phyloP scores from a whole-genome alignment of 805 yeast genomes.

The Candida michaelii region DNA sequence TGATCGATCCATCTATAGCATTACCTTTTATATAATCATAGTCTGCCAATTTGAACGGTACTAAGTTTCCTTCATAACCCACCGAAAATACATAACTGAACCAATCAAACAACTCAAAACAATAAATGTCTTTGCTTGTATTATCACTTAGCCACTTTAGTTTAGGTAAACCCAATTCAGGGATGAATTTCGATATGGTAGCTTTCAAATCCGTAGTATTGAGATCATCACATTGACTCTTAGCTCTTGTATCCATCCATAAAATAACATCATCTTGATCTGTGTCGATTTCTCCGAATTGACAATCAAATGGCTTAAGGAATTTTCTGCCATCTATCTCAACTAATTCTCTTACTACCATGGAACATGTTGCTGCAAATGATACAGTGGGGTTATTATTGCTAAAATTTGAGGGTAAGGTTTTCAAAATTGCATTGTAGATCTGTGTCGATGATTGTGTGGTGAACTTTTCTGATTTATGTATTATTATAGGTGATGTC shows the following conservation, averaged over 20 bases:
- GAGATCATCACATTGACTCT: slow-evolving; percentile 28
- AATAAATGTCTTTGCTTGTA: slow-evolving; percentile 21
- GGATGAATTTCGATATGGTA: slow-evolving; percentile 46
- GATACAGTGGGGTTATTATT: slow-evolving; percentile 10
- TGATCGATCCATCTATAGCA: slow-evolving; percentile 58
- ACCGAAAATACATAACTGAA: slow-evolving; percentile 27
- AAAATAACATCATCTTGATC: slow-evolving; percentile 42
- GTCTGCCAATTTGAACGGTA: slow-evolving; percentile 9
- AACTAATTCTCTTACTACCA: slow-evolving; percentile 43
- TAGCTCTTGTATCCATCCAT: slow-evolving; percentile 60
- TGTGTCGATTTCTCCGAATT: slow-evolving; percentile 12
- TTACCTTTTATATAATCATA: slow-evolving; percentile 5
- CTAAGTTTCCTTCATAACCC: slow-evolving; percentile 16
- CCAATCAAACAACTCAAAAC: slow-evolving; percentile 57
- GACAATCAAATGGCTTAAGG: slow-evolving; percentile 34
- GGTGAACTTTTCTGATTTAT: slow-evolving; percentile 14
- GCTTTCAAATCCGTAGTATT: slow-evolving; percentile 21
- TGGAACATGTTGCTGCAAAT: slow-evolving; percentile 60
- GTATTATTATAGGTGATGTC: slow-evolving; percentile 19
- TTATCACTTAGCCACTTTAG: slow-evolving; percentile 37
- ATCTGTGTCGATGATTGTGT: slow-evolving; percentile 47
- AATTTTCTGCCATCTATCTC: slow-evolving; percentile 14
- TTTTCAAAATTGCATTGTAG: slow-evolving; percentile 25
- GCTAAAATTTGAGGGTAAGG: slow-evolving; percentile 15
- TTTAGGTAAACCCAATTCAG: slow-evolving; percentile 62